Evolutionary conservation across 176 grass and related monocot species (phyloP).

Genomic region (Hsuehochloa calcarea): DNA sequence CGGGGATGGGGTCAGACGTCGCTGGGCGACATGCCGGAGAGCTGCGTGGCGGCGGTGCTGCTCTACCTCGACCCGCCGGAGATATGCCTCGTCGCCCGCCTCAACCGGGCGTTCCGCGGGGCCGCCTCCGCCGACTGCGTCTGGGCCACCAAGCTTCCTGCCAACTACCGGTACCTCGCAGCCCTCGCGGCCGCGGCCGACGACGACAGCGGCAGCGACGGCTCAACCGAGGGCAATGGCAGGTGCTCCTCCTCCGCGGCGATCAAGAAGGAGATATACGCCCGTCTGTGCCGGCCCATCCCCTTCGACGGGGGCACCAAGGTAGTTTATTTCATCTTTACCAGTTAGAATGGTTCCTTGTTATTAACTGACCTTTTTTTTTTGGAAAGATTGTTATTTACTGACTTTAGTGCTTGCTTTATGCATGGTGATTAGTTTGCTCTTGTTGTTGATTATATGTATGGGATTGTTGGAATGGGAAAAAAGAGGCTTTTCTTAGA

Average conservation of each 20-base stretch:
- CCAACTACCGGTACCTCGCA: constrained; percentile 61
- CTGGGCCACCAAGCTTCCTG: constrained; percentile 67
- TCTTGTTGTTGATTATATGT: constrained; percentile 4
- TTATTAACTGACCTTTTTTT: neutral
- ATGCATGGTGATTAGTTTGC: neutral
- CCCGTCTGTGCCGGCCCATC: constrained; percentile 59
- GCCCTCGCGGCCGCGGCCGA: constrained; percentile 48
- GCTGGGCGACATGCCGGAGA: constrained; percentile 85
- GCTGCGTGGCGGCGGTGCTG: constrained; percentile 74
- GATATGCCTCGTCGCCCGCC: constrained; percentile 70
- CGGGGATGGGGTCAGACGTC: constrained; percentile 37
- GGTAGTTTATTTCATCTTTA: constrained; percentile 30
- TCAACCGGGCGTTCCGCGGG: constrained; percentile 61
- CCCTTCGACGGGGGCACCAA: constrained; percentile 66
- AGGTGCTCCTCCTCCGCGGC: constrained; percentile 22
- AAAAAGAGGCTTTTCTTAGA: neutral
- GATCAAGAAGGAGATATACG: constrained; percentile 70
- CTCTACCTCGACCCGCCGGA: constrained; percentile 74
- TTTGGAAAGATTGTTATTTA: neutral
- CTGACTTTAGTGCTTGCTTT: neutral
- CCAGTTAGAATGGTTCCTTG: neutral
- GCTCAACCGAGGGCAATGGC: neutral
- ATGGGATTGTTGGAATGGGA: neutral
- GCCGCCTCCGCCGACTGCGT: constrained; percentile 73
- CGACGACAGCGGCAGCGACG: constrained; percentile 30